Conservation (phyloP, 2,329 filamentous ascomycete genomes). For the Nigrospora osmanthi region DNA sequence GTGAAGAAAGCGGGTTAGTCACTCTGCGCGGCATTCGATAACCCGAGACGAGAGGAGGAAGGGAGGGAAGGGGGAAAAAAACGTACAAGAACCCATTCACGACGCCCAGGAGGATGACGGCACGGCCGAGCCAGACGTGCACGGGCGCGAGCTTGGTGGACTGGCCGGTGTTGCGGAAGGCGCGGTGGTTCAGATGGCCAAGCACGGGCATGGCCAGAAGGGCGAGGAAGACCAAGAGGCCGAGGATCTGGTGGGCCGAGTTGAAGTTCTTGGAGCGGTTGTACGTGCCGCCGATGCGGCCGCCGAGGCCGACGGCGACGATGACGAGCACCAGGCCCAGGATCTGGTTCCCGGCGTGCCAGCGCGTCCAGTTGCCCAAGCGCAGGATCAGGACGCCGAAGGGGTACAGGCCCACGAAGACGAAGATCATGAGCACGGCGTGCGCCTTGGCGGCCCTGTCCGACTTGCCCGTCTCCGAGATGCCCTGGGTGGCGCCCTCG, state of each 20-base stretch:
- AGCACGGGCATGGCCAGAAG: constrained; percentile 45
- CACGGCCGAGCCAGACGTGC: constrained; percentile 50
- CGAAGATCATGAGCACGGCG: constrained; percentile 45
- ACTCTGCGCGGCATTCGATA: background rate
- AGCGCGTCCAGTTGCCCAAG: constrained; percentile 40
- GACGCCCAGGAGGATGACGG: constrained; percentile 43
- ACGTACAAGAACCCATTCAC: constrained; percentile 50
- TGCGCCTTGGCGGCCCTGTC: constrained; percentile 36
- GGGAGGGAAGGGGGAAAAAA: background rate
- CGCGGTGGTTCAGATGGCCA: constrained; percentile 47
- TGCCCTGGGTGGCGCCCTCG: constrained; percentile 22
- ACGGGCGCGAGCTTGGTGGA: constrained; percentile 42
- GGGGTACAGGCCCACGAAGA: constrained; percentile 48
- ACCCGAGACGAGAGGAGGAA: background rate
- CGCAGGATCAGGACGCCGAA: constrained; percentile 46
- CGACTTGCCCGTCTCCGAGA: constrained; percentile 14
- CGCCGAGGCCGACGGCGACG: constrained; percentile 41
- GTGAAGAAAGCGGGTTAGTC: constrained; percentile 1
- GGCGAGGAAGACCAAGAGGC: constrained; percentile 43
- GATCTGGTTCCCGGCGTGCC: constrained; percentile 47
- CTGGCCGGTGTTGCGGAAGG: constrained; percentile 40
- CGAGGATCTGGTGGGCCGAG: constrained; percentile 50
- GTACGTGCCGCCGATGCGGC: constrained; percentile 44
- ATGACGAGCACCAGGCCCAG: constrained; percentile 40
- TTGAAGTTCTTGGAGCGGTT: constrained; percentile 47